These are phyloP conservation scores for Cordyceps farinosa DNA, from an alignment of 2,329 filamentous ascomycete species.

Conservation along the genomic window DNA sequence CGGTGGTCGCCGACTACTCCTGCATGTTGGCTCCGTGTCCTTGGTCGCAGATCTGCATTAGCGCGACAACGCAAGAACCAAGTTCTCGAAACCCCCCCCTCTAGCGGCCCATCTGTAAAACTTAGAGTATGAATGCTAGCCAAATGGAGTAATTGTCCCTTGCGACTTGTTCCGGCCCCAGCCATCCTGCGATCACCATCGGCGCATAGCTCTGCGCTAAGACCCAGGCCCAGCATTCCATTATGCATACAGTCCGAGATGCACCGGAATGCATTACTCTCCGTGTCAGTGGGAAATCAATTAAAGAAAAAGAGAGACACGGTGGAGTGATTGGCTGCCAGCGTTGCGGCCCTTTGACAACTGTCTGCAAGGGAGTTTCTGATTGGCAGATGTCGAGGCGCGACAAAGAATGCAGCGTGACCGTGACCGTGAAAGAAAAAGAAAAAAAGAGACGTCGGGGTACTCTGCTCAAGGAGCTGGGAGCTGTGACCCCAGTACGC, in stretches of 20 bases:
- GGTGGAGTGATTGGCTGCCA: not conserved
- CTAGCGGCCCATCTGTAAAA: too few species aligned
- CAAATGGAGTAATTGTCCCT: not conserved
- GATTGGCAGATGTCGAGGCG: too few species aligned
- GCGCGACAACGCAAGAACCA: not conserved
- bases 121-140: not conserved
- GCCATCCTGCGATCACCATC: not conserved
- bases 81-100: too few species aligned
- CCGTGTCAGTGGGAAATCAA: not conserved
- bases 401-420: not conserved
- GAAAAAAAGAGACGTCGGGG: not conserved
- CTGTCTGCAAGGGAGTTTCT: too few species aligned
- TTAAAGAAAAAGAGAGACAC: not conserved
- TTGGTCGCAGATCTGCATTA: not conserved
- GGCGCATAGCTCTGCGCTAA: not conserved
- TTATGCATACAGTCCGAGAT: not conserved
- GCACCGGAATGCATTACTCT: not conserved
- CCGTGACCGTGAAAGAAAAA: not conserved
- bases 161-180: not conserved
- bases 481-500: not conserved
- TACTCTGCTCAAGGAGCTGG: not conserved
- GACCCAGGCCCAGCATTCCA: not conserved
- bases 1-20: not conserved
- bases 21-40: not conserved
- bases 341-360: not conserved